Evolutionary conservation across 2,329 filamentous ascomycete genomes (phyloP).

Genomic region (Talaromyces sp.): DNA sequence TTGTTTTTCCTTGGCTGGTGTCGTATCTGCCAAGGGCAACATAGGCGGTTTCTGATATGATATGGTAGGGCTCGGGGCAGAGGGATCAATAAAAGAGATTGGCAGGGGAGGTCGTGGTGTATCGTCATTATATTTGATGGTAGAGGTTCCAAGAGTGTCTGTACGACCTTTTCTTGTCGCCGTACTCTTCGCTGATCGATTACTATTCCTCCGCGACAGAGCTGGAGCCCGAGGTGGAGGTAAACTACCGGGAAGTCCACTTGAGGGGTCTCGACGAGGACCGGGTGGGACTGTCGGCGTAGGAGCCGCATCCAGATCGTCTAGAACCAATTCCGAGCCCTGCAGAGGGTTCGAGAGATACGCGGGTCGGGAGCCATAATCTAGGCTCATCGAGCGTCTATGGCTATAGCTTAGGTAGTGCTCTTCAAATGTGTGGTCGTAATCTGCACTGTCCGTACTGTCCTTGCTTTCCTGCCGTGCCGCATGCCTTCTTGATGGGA

Average conservation of each 20-base stretch:
- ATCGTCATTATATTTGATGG: conserved; percentile 31
- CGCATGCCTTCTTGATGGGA: conserved; percentile 36
- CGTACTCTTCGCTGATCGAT: conserved; percentile 41
- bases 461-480: conserved; percentile 66
- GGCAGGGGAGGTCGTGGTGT: conserved; percentile 37
- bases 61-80: conserved; percentile 53
- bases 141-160: conserved; percentile 39
- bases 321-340: conserved; percentile 26
- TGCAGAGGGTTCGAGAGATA: conserved; percentile 24
- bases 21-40: conserved; percentile 38
- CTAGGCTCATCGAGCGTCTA: conserved; percentile 46
- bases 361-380: conserved; percentile 39
- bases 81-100: conserved; percentile 45
- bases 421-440: conserved; percentile 17
- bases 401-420: conserved; percentile 21
- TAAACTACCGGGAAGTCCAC: conserved; percentile 26
- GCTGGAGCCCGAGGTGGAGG: conserved; percentile 31
- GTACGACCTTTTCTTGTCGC: conserved; percentile 36
- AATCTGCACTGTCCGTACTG: conserved; percentile 73
- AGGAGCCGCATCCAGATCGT: conserved; percentile 74
- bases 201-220: conserved; percentile 41
- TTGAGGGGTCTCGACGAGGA: conserved; percentile 57
- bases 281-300: conserved; percentile 80
- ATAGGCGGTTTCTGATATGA: conserved; percentile 49
- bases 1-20: conserved; percentile 62